Evolutionary conservation across 1,284 basidiomycete genomes (phyloP).

Genomic region (Phylloboletellus chloephorus): DNA sequence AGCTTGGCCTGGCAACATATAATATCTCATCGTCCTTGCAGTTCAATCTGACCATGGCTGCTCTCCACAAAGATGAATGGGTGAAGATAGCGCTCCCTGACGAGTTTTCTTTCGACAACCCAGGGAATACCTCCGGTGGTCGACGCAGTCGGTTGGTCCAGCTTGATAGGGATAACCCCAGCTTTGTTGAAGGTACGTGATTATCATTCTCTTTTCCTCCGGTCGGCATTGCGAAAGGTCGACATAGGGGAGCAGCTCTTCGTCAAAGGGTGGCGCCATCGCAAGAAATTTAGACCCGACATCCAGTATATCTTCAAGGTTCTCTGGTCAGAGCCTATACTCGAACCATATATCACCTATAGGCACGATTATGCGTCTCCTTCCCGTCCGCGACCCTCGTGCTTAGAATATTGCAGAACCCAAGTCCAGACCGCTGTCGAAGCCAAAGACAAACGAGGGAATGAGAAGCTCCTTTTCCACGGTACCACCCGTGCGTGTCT

Average conservation of each 20-base stretch:
- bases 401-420: conserved; percentile 19
- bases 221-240: neutral
- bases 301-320: conserved; percentile 51
- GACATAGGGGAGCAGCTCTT: conserved; percentile 47
- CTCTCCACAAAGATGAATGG: conserved; percentile 23
- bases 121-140: conserved; percentile 33
- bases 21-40: conserved; percentile 12
- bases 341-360: conserved; percentile 46
- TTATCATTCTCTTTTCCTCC: conserved; percentile 4
- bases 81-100: conserved; percentile 33
- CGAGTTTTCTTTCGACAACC: conserved; percentile 43
- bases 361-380: conserved; percentile 33
- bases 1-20: conserved; percentile 24
- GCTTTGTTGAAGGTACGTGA: conserved; percentile 25
- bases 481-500: conserved; percentile 52
- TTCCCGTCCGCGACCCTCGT: conserved; percentile 5
- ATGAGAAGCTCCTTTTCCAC: conserved; percentile 56
- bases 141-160: conserved; percentile 36
- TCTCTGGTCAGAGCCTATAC: conserved; percentile 38
- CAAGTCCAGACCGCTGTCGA: conserved; percentile 25
- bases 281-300: conserved; percentile 45
- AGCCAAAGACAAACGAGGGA: conserved; percentile 33
- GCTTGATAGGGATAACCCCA: conserved; percentile 22
- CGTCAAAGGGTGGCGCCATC: conserved; percentile 51
- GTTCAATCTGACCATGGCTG: conserved; percentile 17